Conservation (phyloP, 768 basidiomycete species). For the Lentinula guzmanii region DNA sequence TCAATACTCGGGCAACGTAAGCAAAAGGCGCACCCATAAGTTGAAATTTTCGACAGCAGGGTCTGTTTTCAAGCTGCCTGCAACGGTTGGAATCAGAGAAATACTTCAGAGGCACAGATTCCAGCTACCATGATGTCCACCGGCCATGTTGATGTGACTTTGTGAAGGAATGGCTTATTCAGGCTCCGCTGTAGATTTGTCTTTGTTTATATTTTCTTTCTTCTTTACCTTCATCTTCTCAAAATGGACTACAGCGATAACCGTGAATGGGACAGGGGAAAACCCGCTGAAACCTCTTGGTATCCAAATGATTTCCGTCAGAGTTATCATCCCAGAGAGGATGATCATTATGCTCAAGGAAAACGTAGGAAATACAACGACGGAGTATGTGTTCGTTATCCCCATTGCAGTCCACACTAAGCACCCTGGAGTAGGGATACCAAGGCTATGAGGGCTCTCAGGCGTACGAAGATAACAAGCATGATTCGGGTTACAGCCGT, state of each 20-base stretch:
- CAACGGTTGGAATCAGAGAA: conserved; percentile 18
- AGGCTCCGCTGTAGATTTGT: conserved; percentile 29
- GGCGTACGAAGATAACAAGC: conserved; percentile 17
- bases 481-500: conserved; percentile 8
- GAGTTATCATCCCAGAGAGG: conserved; percentile 54
- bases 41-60: conserved; percentile 58
- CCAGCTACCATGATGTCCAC: conserved; percentile 29
- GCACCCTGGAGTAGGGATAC: conserved; percentile 42
- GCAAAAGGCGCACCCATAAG: conserved; percentile 30
- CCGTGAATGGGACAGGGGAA: conserved; percentile 85
- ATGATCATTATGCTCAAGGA: conserved; percentile 61
- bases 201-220: conserved; percentile 19
- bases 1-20: not conserved
- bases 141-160: conserved; percentile 40
- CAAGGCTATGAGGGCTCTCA: conserved; percentile 34
- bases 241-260: conserved; percentile 57
- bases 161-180: not conserved
- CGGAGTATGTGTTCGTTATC: conserved; percentile 37
- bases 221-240: conserved; percentile 19
- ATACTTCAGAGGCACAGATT: not conserved
- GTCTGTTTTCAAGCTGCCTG: conserved; percentile 23
- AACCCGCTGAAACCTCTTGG: conserved; percentile 45
- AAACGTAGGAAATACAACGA: conserved; percentile 79
- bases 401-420: conserved; percentile 14
- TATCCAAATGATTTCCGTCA: conserved; percentile 27